Percentiles rank a stretch among this genome's conserved stretches.
Conservation (phyloP, 768 basidiomycete species). For the Rhizopogon vinicolor region DNA sequence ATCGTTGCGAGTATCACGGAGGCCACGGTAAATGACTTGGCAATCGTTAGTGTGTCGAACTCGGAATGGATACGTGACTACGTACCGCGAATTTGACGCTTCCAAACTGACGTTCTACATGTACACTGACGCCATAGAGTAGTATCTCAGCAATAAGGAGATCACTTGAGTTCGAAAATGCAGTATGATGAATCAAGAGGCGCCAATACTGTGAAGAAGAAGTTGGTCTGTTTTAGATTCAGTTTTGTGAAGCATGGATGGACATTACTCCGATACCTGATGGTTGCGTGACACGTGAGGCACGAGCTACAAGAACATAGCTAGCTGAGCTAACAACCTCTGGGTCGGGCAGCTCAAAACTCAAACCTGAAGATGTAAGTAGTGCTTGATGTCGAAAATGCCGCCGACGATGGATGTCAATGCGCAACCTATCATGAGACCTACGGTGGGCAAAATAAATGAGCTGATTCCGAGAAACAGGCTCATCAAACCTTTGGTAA, state of each 20-base stretch:
- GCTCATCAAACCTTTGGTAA: conserved; percentile 64
- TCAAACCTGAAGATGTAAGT: conserved; percentile 77
- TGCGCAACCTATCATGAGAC: conserved; percentile 70
- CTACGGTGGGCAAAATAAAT: conserved; percentile 32
- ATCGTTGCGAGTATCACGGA: conserved; percentile 63
- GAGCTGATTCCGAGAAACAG: not conserved
- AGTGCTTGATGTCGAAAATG: conserved; percentile 84
- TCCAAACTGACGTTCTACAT: conserved; percentile 83
- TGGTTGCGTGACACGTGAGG: conserved; percentile 89
- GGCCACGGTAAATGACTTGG: conserved; percentile 73
- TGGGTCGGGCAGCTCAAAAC: conserved; percentile 2
- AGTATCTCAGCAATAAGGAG: conserved; percentile 72
- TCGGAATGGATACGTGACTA: conserved; percentile 3
- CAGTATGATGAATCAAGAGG: conserved; percentile 64
- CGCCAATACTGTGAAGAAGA: conserved; percentile 73
- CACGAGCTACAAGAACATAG: conserved; percentile 47
- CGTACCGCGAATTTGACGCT: conserved; percentile 83
- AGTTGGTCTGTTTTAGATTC: conserved; percentile 27
- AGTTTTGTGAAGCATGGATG: conserved; percentile 11
- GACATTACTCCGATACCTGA: conserved; percentile 49
- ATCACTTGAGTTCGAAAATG: conserved; percentile 82
- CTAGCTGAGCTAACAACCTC: conserved; percentile 1
- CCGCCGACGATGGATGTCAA: conserved; percentile 70
- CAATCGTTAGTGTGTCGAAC: conserved; percentile 1
- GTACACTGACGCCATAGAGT: conserved; percentile 64